Evolutionary conservation across 2,329 filamentous ascomycete genomes (phyloP).

Genomic region (Beauveria rudraprayagi): DNA sequence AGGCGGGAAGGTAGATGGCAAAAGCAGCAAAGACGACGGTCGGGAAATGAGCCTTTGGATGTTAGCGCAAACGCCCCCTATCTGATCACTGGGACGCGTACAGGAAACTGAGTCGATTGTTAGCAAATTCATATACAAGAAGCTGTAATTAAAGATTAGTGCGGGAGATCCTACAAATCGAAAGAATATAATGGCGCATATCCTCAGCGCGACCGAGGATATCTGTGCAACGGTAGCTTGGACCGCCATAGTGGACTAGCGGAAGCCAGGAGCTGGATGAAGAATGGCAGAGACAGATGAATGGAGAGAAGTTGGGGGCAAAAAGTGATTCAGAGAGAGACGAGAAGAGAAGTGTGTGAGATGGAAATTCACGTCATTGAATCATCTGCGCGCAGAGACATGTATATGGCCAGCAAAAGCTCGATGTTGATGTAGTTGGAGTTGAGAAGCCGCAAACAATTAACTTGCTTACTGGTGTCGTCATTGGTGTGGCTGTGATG

Average conservation of each 20-base stretch:
- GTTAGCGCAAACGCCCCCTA: constrained; percentile 8
- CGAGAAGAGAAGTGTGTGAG: neutral
- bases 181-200: constrained; percentile 29
- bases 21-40: constrained; percentile 55
- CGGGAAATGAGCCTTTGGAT: constrained; percentile 30
- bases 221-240: constrained; percentile 25
- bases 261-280: neutral
- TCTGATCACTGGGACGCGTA: constrained; percentile 17
- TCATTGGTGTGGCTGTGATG: neutral
- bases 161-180: constrained; percentile 24
- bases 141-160: neutral
- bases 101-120: constrained; percentile 25
- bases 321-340: neutral
- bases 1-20: constrained; percentile 57
- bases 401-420: neutral
- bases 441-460: neutral
- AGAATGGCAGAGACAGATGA: neutral
- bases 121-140: constrained; percentile 5
- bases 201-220: constrained; percentile 30
- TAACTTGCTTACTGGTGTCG: neutral
- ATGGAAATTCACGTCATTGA: constrained; percentile 3
- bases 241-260: constrained; percentile 20
- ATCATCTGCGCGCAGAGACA: neutral
- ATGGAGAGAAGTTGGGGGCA: neutral
- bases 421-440: neutral